Conservation (phyloP, 2,329 filamentous ascomycete species). For the Metarhizium sp. region DNA sequence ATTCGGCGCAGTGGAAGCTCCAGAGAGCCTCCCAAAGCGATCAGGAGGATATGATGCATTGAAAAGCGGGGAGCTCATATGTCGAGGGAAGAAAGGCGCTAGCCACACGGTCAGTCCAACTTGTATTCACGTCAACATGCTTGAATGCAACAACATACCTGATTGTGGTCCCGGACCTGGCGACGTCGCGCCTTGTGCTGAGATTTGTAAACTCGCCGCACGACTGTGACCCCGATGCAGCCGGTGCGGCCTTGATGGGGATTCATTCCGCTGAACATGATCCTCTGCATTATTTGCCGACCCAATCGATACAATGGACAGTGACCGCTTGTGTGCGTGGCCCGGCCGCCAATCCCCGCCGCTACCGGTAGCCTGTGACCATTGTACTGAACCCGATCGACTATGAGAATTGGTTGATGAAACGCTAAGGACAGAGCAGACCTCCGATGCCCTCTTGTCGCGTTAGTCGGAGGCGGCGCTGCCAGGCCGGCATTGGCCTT, state of each 20-base stretch:
- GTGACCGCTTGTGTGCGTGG: constrained; percentile 63
- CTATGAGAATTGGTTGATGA: constrained; percentile 35
- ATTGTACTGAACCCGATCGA: constrained; percentile 38
- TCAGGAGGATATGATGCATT: constrained; percentile 46
- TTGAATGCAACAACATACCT: constrained; percentile 21
- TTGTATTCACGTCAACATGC: neutral
- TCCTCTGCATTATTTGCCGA: constrained; percentile 42
- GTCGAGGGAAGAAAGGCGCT: constrained; percentile 31
- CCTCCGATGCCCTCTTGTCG: constrained; percentile 47
- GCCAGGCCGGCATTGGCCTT: constrained; percentile 35
- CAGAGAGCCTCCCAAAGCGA: constrained; percentile 31
- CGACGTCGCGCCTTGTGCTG: constrained; percentile 27
- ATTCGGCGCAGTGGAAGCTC: constrained; percentile 34
- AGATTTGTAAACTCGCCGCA: constrained; percentile 73
- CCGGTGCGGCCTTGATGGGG: constrained; percentile 34
- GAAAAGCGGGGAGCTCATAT: constrained; percentile 41
- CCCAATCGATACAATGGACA: constrained; percentile 75
- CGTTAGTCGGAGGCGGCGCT: constrained; percentile 30
- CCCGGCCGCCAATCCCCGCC: constrained; percentile 24
- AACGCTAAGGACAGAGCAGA: constrained; percentile 57
- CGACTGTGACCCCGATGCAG: constrained; percentile 59
- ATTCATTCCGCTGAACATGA: constrained; percentile 31
- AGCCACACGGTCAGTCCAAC: constrained; percentile 1
- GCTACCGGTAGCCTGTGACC: constrained; percentile 26
- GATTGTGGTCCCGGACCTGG: constrained; percentile 31